phyloP scores from a whole-genome alignment of 208 protist species.

The Trypanosomatidae sp. region DNA sequence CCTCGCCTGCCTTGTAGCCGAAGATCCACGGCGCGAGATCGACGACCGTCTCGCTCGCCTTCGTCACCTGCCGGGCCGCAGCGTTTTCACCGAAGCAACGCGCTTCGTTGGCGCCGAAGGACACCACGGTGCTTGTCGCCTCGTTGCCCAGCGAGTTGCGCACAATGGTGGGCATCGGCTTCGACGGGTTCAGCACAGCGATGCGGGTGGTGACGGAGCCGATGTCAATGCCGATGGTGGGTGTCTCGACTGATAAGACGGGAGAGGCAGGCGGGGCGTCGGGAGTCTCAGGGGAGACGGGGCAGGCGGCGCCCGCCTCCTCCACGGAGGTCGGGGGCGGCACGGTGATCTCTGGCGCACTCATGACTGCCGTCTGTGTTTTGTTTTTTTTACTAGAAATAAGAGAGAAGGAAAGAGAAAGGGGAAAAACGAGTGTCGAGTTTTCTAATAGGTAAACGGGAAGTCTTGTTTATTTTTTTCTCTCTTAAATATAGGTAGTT shows the following conservation, averaged over 20 bases:
- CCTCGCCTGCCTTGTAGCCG: constrained; percentile 19
- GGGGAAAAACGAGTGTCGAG: no score
- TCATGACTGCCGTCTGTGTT: no score
- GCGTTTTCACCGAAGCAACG: constrained; percentile 70
- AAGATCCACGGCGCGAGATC: constrained; percentile 61
- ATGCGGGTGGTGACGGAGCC: constrained; percentile 57
- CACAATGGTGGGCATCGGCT: constrained; percentile 65
- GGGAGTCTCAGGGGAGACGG: no score
- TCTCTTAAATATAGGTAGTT: no score
- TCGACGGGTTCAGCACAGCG: constrained; percentile 38
- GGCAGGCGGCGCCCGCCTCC: no score
- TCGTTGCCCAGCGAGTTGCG: constrained; percentile 77
- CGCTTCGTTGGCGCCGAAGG: constrained; percentile 45
- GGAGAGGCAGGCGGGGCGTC: constrained; percentile 1
- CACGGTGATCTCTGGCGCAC: no score
- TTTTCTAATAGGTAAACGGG: no score
- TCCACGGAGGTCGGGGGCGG: no score
- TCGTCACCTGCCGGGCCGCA: constrained; percentile 50
- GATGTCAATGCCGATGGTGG: constrained; percentile 58
- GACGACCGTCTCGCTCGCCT: constrained; percentile 47
- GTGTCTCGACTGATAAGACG: neutral
- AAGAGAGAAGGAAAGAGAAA: no score
- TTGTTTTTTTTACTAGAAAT: no score
- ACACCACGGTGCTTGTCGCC: constrained; percentile 54
- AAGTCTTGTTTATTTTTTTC: no score